These are phyloP conservation scores for Chenopodium suecicum DNA, from an alignment of 148 eudicot species.

Conservation along the genomic window DNA sequence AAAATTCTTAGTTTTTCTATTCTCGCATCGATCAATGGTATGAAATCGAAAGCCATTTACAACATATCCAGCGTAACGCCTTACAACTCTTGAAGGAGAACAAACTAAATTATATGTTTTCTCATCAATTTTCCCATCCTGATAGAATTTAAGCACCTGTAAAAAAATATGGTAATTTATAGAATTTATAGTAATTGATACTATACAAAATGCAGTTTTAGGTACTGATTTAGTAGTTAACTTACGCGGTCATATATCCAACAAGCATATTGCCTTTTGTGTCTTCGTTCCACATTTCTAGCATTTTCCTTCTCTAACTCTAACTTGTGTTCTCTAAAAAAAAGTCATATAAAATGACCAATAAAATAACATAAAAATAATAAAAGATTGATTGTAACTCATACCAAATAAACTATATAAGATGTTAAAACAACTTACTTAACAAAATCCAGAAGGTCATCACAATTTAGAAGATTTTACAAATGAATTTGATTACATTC, in stretches of 20 bases:
- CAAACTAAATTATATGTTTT: conserved; percentile 13
- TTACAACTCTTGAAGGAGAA: neutral
- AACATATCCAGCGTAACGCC: neutral
- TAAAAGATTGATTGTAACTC: neutral
- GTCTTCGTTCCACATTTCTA: neutral
- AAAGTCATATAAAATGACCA: neutral
- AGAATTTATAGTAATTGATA: too few relatives aligned
- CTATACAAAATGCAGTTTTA: too few relatives aligned
- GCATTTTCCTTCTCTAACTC: neutral
- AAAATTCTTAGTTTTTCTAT: neutral
- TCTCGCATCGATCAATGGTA: neutral
- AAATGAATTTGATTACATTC: neutral
- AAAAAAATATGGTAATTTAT: neutral
- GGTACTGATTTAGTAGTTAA: too few relatives aligned
- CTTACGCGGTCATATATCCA: conserved; percentile 6
- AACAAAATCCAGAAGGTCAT: neutral
- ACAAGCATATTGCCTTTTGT: conserved; percentile 1
- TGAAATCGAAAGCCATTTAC: conserved; percentile 2
- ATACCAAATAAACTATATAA: too few relatives aligned
- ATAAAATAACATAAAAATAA: too few relatives aligned
- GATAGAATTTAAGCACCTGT: neutral
- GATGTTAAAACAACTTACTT: neutral
- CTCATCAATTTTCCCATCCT: neutral
- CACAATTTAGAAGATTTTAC: conserved; percentile 11
- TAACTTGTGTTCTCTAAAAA: neutral